Evolutionary conservation across 176 grass and related monocot genomes (phyloP), one percentile per base, ranked within the genome.

Genomic region (Ananas comosus): DNA sequence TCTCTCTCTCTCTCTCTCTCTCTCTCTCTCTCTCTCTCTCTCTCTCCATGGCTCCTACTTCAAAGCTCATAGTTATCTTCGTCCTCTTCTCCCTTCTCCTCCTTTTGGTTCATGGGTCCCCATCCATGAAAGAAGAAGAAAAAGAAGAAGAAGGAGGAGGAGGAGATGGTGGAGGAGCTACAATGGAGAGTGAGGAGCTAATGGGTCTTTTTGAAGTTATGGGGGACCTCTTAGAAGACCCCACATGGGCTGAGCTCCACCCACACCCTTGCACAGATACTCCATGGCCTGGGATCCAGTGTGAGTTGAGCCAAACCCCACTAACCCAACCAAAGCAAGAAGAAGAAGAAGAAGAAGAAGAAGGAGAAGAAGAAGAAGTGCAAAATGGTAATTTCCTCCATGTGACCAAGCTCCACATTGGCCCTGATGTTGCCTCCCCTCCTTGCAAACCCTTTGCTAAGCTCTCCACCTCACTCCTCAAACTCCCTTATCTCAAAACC

Each of bases 241-340:
- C 76, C 48, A 66, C 79, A 58, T 96, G 91, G 87, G 53, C 75
- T 54, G 74, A 83, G 71, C 74, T 85, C 67, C 87, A 96, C 56
- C 87, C 82, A 13, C 87, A 81, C 22, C 91, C 91, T n/a, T 96
- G 87, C 82, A 87, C 84, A 0, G 91, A 96, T 72, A 90, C 84
- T 73, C 91, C 91, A 23, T 96, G 91, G 87, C 91, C 68, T 12
- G 87, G 91, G 9, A 75, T 96, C 12, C 81, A 87, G 65, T 96
- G 87, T 64, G 91, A 96, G 79, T 3, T 79, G 16, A 54, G 72
- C 14, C 81, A 76, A 8, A 74, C 83, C 64, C 82, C 33, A 6
- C 33, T 42, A 42, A 42, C 33, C 33, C 33, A 42, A 42, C 33
- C 33, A 42, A 42, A 42, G 33, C 3, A 42, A 42, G 29, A 33